A percentile compares a stretch with the other conserved stretches of the same genome.
These are phyloP conservation scores for Trametes cubensis DNA, from an alignment of 768 basidiomycete genomes.

Conservation along the genomic window DNA sequence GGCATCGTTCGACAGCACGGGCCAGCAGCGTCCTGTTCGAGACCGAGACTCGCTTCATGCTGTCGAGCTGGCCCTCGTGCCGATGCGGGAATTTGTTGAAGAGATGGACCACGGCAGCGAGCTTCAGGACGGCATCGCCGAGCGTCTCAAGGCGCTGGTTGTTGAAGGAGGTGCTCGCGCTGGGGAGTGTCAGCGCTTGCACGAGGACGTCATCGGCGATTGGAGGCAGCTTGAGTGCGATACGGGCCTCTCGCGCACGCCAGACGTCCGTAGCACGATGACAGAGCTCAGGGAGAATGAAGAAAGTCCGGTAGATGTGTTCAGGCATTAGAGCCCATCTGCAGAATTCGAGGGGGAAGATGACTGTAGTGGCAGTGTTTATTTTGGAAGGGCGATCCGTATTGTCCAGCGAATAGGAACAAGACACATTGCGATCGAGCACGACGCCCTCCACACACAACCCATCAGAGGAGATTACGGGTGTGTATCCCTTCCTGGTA, in stretches of 20 bases:
- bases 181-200: constrained; percentile 78
- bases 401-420: constrained; percentile 34
- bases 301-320: constrained; percentile 53
- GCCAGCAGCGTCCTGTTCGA: constrained; percentile 72
- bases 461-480: constrained; percentile 55
- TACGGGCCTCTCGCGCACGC: constrained; percentile 54
- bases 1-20: constrained; percentile 62
- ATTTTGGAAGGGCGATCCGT: constrained; percentile 20
- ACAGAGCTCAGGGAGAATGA: constrained; percentile 65
- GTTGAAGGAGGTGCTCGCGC: constrained; percentile 61
- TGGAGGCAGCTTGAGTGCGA: constrained; percentile 61
- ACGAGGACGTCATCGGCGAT: constrained; percentile 60
- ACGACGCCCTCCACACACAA: constrained; percentile 61
- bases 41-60: constrained; percentile 63
- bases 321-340: constrained; percentile 56
- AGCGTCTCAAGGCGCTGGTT: constrained; percentile 89
- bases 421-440: constrained; percentile 41
- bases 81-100: constrained; percentile 75
- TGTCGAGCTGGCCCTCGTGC: constrained; percentile 82
- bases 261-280: constrained; percentile 68
- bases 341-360: constrained; percentile 51
- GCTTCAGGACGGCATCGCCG: constrained; percentile 81
- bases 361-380: constrained; percentile 28
- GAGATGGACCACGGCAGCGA: constrained; percentile 74
- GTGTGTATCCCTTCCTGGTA: constrained; percentile 45